Percentiles rank a stretch among this genome's conserved stretches.
Evolutionary conservation across 1,284 basidiomycete species (phyloP).

Genomic region (Ganoderma multipileum): DNA sequence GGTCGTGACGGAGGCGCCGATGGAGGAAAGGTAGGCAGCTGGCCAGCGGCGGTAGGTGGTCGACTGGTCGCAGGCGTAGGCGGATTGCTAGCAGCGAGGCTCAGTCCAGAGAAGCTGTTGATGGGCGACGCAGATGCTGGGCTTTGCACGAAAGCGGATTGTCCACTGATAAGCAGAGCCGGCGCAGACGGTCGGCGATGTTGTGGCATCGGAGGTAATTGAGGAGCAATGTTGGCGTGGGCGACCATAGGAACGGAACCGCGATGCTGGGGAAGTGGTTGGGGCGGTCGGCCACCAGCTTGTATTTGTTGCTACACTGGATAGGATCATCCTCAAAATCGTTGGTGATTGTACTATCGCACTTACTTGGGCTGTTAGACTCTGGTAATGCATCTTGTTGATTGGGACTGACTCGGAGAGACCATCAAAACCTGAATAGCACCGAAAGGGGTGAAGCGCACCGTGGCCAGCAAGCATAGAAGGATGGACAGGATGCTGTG

Average conservation of each 20-base stretch:
- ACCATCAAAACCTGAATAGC: background rate
- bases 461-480: background rate
- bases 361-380: background rate
- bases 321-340: background rate
- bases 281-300: background rate
- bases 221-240: slow-evolving; percentile 11
- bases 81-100: slow-evolving; percentile 16
- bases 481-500: background rate
- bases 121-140: slow-evolving; percentile 19
- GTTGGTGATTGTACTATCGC: no score
- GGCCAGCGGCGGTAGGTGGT: slow-evolving; percentile 14
- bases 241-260: slow-evolving; percentile 13
- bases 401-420: background rate
- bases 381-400: background rate
- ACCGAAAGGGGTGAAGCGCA: background rate
- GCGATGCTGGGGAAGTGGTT: slow-evolving; percentile 1
- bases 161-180: background rate
- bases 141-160: slow-evolving; percentile 11
- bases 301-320: background rate
- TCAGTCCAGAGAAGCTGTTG: slow-evolving; percentile 20
- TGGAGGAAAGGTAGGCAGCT: background rate
- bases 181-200: slow-evolving; percentile 24
- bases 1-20: background rate
- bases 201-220: slow-evolving; percentile 10
- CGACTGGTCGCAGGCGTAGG: slow-evolving; percentile 18